Evolutionary conservation across 768 basidiomycete genomes (phyloP).

Genomic region (Boletus coccyginus): DNA sequence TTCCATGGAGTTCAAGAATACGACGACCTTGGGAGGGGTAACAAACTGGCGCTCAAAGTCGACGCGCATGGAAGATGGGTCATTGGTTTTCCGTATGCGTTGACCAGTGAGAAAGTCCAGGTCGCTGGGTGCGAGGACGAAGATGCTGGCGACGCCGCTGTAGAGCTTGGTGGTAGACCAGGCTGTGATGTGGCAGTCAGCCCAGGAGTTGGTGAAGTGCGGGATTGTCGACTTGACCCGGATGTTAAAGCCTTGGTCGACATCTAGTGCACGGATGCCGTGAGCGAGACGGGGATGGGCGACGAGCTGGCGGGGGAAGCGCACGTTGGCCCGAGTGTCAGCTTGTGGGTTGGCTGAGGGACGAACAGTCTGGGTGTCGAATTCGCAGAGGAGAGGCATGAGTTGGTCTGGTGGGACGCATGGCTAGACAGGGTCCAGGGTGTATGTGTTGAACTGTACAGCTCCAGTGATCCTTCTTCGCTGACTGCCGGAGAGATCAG

Average conservation of each 20-base stretch:
- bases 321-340: slow-evolving; percentile 8
- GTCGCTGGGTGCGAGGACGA: not conserved
- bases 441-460: no score
- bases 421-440: no score
- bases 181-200: no score
- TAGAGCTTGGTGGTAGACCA: not conserved
- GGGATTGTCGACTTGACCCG: slow-evolving; percentile 7
- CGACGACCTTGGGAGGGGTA: slow-evolving; percentile 16
- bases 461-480: no score
- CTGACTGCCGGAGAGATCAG: no score
- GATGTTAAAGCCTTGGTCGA: slow-evolving; percentile 4
- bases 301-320: slow-evolving; percentile 14
- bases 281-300: slow-evolving; percentile 19
- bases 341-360: not conserved
- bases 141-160: no score
- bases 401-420: no score
- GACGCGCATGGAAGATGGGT: not conserved
- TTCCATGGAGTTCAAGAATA: slow-evolving; percentile 14
- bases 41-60: slow-evolving; percentile 12
- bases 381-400: slow-evolving; percentile 17
- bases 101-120: no score
- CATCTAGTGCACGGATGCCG: slow-evolving; percentile 10
- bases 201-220: slow-evolving; percentile 1
- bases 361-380: slow-evolving; percentile 7
- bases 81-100: no score